Conservation (phyloP, 352 stramenopile species). For the Phytophthora sojae region DNA sequence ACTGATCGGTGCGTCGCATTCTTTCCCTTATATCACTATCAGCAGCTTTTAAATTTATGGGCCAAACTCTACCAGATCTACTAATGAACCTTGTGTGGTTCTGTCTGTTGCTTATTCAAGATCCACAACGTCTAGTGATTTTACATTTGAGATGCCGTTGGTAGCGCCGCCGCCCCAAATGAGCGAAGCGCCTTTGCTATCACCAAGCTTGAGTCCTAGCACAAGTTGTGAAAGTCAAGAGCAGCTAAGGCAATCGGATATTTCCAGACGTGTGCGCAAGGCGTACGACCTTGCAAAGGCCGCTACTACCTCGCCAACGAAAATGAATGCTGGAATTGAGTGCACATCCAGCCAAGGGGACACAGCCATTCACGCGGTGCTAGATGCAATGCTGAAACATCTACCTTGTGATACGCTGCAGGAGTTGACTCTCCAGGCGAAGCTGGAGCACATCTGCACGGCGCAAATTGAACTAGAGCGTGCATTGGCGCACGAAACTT, state of each 20-base stretch:
- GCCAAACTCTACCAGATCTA: slow-evolving; percentile 6
- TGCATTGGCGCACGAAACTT: slow-evolving; percentile 48
- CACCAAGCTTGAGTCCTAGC: slow-evolving; percentile 24
- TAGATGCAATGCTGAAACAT: slow-evolving; percentile 48
- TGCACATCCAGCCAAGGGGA: slow-evolving; percentile 17
- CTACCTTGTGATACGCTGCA: slow-evolving; percentile 22
- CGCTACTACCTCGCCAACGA: slow-evolving; percentile 17
- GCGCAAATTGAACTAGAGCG: slow-evolving; percentile 46
- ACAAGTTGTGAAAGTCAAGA: slow-evolving; percentile 25
- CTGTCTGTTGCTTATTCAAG: slow-evolving; percentile 15
- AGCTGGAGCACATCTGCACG: slow-evolving; percentile 49
- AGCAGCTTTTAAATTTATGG: slow-evolving; percentile 19
- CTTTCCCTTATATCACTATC: not conserved
- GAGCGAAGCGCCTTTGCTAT: slow-evolving; percentile 10
- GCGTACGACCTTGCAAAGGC: slow-evolving; percentile 67
- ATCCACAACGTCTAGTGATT: slow-evolving; percentile 47
- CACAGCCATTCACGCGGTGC: slow-evolving; percentile 31
- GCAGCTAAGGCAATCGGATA: slow-evolving; percentile 31
- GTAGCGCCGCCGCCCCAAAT: not conserved
- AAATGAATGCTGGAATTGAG: not conserved
- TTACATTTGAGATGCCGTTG: slow-evolving; percentile 26
- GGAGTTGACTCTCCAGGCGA: slow-evolving; percentile 50
- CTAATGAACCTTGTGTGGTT: not conserved
- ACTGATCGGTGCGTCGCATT: not conserved
- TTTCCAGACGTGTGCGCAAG: slow-evolving; percentile 55